phyloP scores from a whole-genome alignment of 164 flowering plant genomes.

The Pachysandra terminalis region DNA sequence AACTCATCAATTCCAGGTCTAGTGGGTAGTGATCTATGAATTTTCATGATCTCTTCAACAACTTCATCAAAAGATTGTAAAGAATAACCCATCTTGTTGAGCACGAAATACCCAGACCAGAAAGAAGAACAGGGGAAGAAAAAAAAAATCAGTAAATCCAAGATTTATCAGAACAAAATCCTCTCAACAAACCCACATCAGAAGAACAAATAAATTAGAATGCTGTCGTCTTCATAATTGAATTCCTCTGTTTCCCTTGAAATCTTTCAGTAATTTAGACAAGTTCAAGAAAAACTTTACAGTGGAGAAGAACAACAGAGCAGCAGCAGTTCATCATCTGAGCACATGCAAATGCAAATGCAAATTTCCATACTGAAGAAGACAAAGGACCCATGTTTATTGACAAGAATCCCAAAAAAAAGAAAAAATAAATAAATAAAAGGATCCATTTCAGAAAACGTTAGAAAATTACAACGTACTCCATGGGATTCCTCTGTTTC shows the following conservation, averaged over 20 bases:
- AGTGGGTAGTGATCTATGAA: slow-evolving; percentile 62
- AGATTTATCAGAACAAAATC: slow-evolving; percentile 3
- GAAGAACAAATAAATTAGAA: too few species aligned
- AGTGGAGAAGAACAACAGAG: background rate
- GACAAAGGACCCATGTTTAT: background rate
- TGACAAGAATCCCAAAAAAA: too few species aligned
- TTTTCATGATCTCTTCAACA: slow-evolving; percentile 61
- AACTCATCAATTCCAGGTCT: slow-evolving; percentile 69
- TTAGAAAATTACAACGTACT: slow-evolving; percentile 1
- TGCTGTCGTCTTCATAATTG: too few species aligned
- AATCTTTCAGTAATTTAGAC: too few species aligned
- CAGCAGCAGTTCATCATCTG: background rate
- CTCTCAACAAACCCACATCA: background rate
- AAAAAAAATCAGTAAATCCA: background rate
- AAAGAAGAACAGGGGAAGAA: too few species aligned
- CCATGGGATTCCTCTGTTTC: slow-evolving; percentile 5
- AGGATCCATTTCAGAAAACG: background rate
- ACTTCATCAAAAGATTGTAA: slow-evolving; percentile 29
- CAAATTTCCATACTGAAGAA: slow-evolving; percentile 3
- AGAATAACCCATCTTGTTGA: slow-evolving; percentile 20
- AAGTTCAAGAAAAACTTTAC: too few species aligned
- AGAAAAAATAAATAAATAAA: too few species aligned
- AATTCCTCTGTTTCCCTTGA: too few species aligned
- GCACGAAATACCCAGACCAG: background rate
- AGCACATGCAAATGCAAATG: background rate